A percentile compares a stretch with the other conserved stretches of the same genome.
Evolutionary conservation across 83 land plant genomes (phyloP).

Genomic region (Larix sibirica): DNA sequence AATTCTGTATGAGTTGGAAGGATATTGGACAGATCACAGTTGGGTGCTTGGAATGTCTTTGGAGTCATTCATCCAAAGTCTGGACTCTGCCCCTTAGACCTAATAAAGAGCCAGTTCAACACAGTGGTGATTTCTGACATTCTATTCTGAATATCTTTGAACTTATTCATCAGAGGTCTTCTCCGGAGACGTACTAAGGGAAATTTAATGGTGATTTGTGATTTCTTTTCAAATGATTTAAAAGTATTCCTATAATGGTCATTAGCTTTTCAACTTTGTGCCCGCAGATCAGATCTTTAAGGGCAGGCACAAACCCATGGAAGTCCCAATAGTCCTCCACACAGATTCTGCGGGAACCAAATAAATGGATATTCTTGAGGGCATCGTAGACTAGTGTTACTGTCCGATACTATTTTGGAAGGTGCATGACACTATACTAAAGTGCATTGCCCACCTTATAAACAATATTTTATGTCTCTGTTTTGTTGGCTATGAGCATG

Average conservation of each 20-base stretch:
- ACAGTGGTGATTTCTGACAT: neutral
- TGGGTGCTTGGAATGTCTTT: neutral
- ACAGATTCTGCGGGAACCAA: neutral
- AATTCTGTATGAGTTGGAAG: neutral
- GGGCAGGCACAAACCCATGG: neutral
- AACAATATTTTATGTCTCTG: slow-evolving; percentile 10
- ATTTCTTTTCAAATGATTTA: neutral
- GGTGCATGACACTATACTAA: neutral
- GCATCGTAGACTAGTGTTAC: neutral
- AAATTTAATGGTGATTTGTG: neutral
- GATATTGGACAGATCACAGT: slow-evolving; percentile 6
- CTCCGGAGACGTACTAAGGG: no score
- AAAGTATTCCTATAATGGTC: neutral
- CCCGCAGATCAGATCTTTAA: neutral
- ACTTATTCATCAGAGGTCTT: neutral
- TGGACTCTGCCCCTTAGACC: neutral
- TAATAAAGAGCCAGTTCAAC: neutral
- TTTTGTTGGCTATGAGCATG: neutral
- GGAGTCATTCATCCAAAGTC: neutral
- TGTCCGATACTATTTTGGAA: neutral
- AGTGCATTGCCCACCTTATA: slow-evolving; percentile 1
- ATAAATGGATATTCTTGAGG: neutral
- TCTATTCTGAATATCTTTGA: neutral
- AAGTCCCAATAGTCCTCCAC: neutral
- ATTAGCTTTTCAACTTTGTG: neutral